Evolutionary conservation across 2,329 filamentous ascomycete genomes (phyloP).

Genomic region (Didymella segeticola): DNA sequence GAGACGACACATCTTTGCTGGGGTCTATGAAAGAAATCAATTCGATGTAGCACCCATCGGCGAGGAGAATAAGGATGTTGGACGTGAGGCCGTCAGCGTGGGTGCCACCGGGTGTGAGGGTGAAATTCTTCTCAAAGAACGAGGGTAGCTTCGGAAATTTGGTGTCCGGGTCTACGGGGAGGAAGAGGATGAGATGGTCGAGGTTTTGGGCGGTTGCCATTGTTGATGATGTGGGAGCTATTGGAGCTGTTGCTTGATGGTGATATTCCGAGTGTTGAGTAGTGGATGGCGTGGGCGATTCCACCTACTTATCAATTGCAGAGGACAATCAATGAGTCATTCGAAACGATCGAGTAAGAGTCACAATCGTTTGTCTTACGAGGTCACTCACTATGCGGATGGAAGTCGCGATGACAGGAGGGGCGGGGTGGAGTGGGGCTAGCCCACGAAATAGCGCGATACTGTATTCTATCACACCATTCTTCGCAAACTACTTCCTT

Average conservation of each 20-base stretch:
- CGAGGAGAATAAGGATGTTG: constrained; percentile 69
- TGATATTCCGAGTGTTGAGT: neutral
- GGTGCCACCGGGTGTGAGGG: constrained; percentile 64
- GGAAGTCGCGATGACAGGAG: constrained; percentile 2
- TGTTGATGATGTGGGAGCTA: neutral
- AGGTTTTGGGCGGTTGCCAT: constrained; percentile 44
- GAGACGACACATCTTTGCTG: constrained; percentile 49
- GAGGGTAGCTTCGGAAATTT: constrained; percentile 46
- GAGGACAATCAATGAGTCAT: neutral
- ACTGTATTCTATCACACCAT: constrained; percentile 1
- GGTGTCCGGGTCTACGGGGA: constrained; percentile 62
- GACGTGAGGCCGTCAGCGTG: constrained; percentile 66
- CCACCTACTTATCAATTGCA: neutral
- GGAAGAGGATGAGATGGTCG: constrained; percentile 70
- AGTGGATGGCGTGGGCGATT: too few species aligned
- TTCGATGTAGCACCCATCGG: constrained; percentile 71
- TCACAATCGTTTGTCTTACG: neutral
- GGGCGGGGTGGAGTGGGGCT: constrained; percentile 6
- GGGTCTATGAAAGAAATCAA: constrained; percentile 67
- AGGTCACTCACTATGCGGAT: constrained; percentile 1
- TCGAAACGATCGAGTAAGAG: neutral
- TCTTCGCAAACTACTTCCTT: constrained; percentile 6
- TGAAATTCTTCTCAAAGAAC: constrained; percentile 63
- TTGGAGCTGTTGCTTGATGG: neutral
- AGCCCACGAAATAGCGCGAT: constrained; percentile 9